These are phyloP conservation scores for Helianthus tuberosus DNA, from an alignment of 129 eudicot species.

Conservation along the genomic window DNA sequence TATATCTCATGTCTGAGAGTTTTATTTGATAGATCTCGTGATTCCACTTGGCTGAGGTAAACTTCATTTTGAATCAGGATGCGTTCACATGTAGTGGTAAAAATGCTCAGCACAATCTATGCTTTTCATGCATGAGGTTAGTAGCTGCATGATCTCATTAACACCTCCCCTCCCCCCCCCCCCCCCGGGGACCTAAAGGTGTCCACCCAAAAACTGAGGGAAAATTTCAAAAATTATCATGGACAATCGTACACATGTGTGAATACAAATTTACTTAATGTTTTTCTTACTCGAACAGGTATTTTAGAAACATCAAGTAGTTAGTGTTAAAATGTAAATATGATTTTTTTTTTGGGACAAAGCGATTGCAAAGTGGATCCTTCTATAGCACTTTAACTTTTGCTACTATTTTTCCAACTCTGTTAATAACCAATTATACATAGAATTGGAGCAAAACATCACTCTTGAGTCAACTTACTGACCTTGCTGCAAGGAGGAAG, in stretches of 20 bases:
- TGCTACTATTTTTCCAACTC: background rate
- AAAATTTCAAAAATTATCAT: background rate
- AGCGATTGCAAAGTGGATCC: conserved; percentile 1
- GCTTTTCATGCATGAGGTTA: conserved; percentile 96
- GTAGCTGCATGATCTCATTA: conserved; percentile 11
- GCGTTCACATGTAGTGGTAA: too few species aligned
- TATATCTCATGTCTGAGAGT: too few species aligned
- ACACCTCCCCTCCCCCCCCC: background rate
- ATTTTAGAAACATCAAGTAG: background rate
- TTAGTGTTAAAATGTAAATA: background rate
- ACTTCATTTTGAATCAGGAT: too few species aligned
- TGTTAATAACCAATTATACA: background rate
- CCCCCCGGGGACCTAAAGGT: background rate
- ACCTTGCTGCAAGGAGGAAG: conserved; percentile 94
- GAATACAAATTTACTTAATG: background rate
- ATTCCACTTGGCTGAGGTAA: too few species aligned
- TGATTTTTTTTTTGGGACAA: background rate
- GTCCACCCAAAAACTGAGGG: background rate
- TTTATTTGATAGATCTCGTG: too few species aligned
- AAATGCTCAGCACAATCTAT: too few species aligned
- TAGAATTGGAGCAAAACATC: conserved; percentile 64
- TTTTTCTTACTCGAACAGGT: background rate
- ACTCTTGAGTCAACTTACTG: conserved; percentile 56
- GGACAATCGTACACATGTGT: background rate
- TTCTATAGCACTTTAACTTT: background rate